Conservation (phyloP, 2,329 filamentous ascomycete genomes). For the Balansia obtecta region DNA sequence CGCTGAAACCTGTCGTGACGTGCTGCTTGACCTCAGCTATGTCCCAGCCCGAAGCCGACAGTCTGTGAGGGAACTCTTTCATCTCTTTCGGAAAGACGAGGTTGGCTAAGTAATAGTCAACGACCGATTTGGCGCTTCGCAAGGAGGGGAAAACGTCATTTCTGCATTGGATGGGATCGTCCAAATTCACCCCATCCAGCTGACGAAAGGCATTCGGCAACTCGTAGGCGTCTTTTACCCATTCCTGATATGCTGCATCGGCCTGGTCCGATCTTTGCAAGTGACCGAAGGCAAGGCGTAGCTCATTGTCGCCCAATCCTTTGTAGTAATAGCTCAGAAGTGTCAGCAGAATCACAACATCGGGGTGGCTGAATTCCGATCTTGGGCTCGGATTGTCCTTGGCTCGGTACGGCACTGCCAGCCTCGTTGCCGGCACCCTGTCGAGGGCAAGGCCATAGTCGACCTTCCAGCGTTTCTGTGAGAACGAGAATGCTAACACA, state of each 20-base stretch:
- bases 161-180: conserved; percentile 36
- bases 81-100: conserved; percentile 50
- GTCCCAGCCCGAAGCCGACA: conserved; percentile 58
- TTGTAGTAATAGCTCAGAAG: conserved; percentile 43
- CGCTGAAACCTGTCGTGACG: conserved; percentile 54
- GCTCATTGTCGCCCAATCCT: conserved; percentile 37
- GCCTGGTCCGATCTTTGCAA: conserved; percentile 40
- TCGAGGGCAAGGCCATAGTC: conserved; percentile 42
- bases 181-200: conserved; percentile 42
- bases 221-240: conserved; percentile 25
- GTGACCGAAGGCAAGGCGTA: conserved; percentile 33
- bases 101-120: conserved; percentile 51
- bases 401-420: conserved; percentile 47
- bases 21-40: conserved; percentile 34
- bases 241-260: conserved; percentile 35
- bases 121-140: conserved; percentile 34
- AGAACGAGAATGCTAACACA: conserved; percentile 37
- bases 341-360: conserved; percentile 43
- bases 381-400: conserved; percentile 43
- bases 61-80: conserved; percentile 49
- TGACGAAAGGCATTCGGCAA: conserved; percentile 26
- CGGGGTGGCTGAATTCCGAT: conserved; percentile 51
- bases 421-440: conserved; percentile 22
- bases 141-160: conserved; percentile 39
- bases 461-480: conserved; percentile 47